phyloP scores from a whole-genome alignment of 139 green algal species.

The Microglena sp. region DNA sequence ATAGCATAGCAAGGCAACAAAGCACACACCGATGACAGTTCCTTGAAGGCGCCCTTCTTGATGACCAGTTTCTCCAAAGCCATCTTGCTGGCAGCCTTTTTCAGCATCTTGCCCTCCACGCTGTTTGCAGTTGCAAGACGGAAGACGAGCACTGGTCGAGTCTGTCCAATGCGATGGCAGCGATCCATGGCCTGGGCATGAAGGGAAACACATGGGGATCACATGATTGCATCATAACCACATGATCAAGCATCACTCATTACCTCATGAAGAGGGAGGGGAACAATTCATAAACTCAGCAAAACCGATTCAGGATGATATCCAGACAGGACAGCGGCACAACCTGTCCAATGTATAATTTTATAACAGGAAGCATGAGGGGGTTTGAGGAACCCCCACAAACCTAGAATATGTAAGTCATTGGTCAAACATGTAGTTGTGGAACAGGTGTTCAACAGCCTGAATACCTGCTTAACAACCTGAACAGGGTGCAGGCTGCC shows the following conservation, averaged over 20 bases:
- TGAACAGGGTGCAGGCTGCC: too few species aligned
- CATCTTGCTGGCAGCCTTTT: conserved; percentile 78
- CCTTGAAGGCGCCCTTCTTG: conserved; percentile 90
- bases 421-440: too few species aligned
- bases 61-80: conserved; percentile 88
- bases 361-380: too few species aligned
- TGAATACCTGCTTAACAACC: too few species aligned
- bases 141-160: conserved; percentile 90
- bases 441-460: too few species aligned
- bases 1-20: background rate
- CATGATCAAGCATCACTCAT: too few species aligned
- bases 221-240: too few species aligned
- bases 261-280: background rate
- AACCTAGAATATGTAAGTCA: too few species aligned
- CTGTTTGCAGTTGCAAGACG: conserved; percentile 82
- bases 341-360: too few species aligned
- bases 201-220: too few species aligned
- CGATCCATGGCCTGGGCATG: conserved; percentile 91
- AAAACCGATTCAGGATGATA: conserved; percentile 2
- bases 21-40: conserved; percentile 11
- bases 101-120: conserved; percentile 92
- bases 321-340: background rate
- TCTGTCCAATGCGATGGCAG: conserved; percentile 95
- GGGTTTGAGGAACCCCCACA: too few species aligned
- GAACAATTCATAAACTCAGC: background rate